phyloP scores from a whole-genome alignment of 305 asterid genomes.

The Fraxinus floribunda region DNA sequence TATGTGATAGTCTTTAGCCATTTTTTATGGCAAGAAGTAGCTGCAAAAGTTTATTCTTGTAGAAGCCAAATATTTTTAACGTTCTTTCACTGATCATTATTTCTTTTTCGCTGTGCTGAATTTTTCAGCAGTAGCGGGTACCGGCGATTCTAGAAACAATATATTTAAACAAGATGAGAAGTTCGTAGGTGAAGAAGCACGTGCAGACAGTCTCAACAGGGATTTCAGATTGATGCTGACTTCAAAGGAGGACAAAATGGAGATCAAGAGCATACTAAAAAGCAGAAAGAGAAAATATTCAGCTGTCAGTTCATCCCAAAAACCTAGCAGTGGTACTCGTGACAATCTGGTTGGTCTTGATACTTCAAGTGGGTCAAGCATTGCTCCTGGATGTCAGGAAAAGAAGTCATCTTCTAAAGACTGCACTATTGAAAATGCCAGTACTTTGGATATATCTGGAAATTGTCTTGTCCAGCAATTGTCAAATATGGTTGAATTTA shows the following conservation, averaged over 20 bases:
- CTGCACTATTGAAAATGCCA: neutral
- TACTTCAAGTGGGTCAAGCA: neutral
- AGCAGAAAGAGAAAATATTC: neutral
- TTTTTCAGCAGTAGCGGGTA: slow-evolving; percentile 10
- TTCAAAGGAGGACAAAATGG: slow-evolving; percentile 1
- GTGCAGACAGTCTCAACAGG: neutral
- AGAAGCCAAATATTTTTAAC: slow-evolving; percentile 10
- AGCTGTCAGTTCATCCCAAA: neutral
- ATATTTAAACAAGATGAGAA: neutral
- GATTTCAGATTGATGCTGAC: neutral
- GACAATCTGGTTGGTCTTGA: neutral
- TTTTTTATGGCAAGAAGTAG: neutral
- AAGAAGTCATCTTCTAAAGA: neutral
- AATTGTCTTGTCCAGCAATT: neutral
- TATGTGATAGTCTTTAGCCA: slow-evolving; percentile 22
- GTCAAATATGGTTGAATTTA: neutral
- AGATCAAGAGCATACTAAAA: neutral
- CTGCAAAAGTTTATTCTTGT: neutral
- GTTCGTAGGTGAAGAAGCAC: slow-evolving; percentile 9
- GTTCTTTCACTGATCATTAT: slow-evolving; percentile 5
- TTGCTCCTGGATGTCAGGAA: neutral
- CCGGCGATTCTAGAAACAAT: neutral
- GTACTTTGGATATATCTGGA: neutral
- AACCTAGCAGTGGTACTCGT: neutral
- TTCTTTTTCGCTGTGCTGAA: slow-evolving; percentile 13